These are phyloP conservation scores for Arxiozyma slooffiae DNA, from an alignment of 1,139 yeast species.

Conservation along the genomic window DNA sequence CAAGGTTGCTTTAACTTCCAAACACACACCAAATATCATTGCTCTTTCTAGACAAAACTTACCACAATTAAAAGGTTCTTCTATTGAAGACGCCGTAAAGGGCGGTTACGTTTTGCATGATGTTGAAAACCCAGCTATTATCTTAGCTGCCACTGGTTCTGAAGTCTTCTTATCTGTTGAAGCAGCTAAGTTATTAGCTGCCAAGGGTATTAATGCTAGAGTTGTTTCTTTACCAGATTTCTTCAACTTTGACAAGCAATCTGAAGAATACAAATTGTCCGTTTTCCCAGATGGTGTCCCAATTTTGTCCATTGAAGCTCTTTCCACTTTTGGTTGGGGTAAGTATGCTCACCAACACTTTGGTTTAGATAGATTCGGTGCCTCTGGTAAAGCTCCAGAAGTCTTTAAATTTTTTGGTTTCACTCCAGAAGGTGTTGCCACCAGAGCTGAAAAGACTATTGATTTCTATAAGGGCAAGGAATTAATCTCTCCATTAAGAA, in stretches of 20 bases:
- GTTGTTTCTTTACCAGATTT: constrained; percentile 93
- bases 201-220: constrained; percentile 61
- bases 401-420: constrained; percentile 81
- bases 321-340: constrained; percentile 88
- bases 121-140: constrained; percentile 57
- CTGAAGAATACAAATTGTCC: constrained; percentile 65
- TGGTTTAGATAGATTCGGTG: constrained; percentile 95
- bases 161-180: constrained; percentile 82
- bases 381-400: constrained; percentile 83
- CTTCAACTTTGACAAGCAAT: constrained; percentile 79
- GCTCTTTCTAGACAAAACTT: constrained; percentile 96
- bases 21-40: constrained; percentile 74
- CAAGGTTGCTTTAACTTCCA: constrained; percentile 62
- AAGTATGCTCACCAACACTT: constrained; percentile 95
- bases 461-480: constrained; percentile 73
- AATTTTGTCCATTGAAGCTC: constrained; percentile 86
- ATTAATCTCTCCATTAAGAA: constrained; percentile 66
- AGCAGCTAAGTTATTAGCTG: constrained; percentile 60
- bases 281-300: constrained; percentile 95
- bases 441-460: constrained; percentile 72
- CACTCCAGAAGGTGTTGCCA: constrained; percentile 88
- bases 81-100: constrained; percentile 82
- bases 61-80: constrained; percentile 91
- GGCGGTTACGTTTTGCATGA: constrained; percentile 86
- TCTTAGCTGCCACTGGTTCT: constrained; percentile 88